Base-by-base conservation (phyloP, 192 early-diverging fungal genomes). In the Entomortierella chlamydospora region DNA sequence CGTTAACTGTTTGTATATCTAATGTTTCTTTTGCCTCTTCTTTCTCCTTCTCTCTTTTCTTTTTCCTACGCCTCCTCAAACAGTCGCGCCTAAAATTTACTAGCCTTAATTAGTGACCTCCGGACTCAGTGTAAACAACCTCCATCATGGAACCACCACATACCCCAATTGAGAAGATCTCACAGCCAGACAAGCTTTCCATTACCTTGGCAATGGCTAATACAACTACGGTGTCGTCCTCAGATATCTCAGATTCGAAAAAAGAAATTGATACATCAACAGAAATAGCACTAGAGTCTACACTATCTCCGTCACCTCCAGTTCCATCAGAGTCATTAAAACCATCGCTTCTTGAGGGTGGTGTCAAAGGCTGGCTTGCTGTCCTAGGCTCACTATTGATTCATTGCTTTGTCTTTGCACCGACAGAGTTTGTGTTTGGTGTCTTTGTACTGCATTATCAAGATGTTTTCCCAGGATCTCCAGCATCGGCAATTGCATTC, bases 391-490 rank as follows among this genome's bases (percentile, higher is more conserved):
- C 72, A 0, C 28, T 74, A 9, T 29, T 74, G 31, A 74, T 74
- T 49, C 72, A 74, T 31, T 64, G 61, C 3, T 74, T 74, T 22
- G 72, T 67, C 51, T 74, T 74, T 74, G 72, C 72, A 26, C 72
- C 72, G 10, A 74, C 72, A 65, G 72, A 74, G 43, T 74, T 74
- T 34, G 37, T 68, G 5, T 74, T 74, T 50, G 72, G 72, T 1
- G 60, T 74, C 25, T 74, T 74, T 68, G 72, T 67, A 34, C 30
- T 51, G 7, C 72, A 74, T 26, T 74, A 74, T 56, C 64, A 74
- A 49, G 28, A 28, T 22, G 64, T 68, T 28, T 74, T 74, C 25
- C 72, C 72, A 2, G 51, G 59, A 1, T 33, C 72, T 25, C 52
- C 72, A 5, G 55, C 72, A 11, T 61, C 72, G 0, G 66, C 64